Percentiles rank a stretch among this genome's conserved stretches.
Conservation (phyloP, 768 basidiomycete species). For the Psilocybe cyanescens region DNA sequence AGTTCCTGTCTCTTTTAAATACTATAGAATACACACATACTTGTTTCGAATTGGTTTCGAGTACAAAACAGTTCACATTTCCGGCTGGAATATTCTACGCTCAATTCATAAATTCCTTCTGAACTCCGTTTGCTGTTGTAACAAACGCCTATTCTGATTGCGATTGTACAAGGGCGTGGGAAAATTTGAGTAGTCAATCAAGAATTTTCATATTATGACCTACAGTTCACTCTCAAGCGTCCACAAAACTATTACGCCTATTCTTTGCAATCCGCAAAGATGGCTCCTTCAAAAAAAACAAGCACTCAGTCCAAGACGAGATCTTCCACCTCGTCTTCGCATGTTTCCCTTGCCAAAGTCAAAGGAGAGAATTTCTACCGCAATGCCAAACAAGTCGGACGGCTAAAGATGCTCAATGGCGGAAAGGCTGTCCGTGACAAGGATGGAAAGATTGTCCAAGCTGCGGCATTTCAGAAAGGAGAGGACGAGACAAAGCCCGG, state of each 20-base stretch:
- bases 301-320: conserved; percentile 41
- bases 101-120: too few relatives aligned
- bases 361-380: conserved; percentile 99
- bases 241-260: background rate
- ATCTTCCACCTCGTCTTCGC: conserved; percentile 50
- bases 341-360: conserved; percentile 63
- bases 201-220: conserved; percentile 13
- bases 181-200: conserved; percentile 9
- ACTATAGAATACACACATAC: background rate
- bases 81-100: too few relatives aligned
- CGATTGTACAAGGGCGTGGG: background rate
- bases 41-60: background rate
- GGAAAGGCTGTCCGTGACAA: conserved; percentile 91
- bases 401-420: conserved; percentile 91
- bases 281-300: conserved; percentile 46
- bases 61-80: background rate
- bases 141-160: background rate
- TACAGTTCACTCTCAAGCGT: background rate
- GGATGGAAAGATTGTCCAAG: conserved; percentile 91
- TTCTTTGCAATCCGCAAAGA: conserved; percentile 17
- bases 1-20: too few relatives aligned
- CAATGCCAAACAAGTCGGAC: conserved; percentile 84
- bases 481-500: conserved; percentile 91
- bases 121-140: too few relatives aligned
- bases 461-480: conserved; percentile 95